Evolutionary conservation across 1,284 basidiomycete species (phyloP).

Genomic region (Leccinum pseudoinsigne): DNA sequence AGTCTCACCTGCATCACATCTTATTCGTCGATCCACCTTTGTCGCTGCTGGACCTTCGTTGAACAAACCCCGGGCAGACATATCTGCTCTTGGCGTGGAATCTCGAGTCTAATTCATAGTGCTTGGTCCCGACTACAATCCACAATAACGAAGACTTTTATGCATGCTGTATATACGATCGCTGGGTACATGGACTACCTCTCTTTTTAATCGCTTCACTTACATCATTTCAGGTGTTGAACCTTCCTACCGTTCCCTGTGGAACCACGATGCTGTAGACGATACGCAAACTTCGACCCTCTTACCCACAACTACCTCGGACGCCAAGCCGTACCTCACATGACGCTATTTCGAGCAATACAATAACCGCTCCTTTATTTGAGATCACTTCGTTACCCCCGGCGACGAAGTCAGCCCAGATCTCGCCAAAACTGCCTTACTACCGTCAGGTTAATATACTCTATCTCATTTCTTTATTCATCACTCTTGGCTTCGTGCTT

Average conservation of each 20-base stretch:
- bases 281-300: slow-evolving; percentile 9
- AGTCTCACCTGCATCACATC: slow-evolving; percentile 59
- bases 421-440: slow-evolving; percentile 26
- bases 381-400: slow-evolving; percentile 45
- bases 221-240: slow-evolving; percentile 14
- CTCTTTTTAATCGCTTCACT: slow-evolving; percentile 4
- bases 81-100: slow-evolving; percentile 68
- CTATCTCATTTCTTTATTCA: slow-evolving; percentile 43
- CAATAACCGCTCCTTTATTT: slow-evolving; percentile 17
- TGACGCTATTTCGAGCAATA: slow-evolving; percentile 2
- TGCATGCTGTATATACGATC: slow-evolving; percentile 22
- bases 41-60: slow-evolving; percentile 67
- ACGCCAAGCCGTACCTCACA: not conserved
- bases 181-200: slow-evolving; percentile 12
- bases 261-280: slow-evolving; percentile 1
- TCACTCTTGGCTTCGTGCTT: slow-evolving; percentile 36
- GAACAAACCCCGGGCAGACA: slow-evolving; percentile 60
- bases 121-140: slow-evolving; percentile 36
- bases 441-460: slow-evolving; percentile 32
- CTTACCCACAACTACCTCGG: not conserved
- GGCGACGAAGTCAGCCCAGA: slow-evolving; percentile 21
- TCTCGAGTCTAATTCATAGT: slow-evolving; percentile 47
- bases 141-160: slow-evolving; percentile 17
- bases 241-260: slow-evolving; percentile 6
- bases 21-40: slow-evolving; percentile 70